phyloP scores from a whole-genome alignment of 352 stramenopile species.

The Pythium rhizo-oryzae region DNA sequence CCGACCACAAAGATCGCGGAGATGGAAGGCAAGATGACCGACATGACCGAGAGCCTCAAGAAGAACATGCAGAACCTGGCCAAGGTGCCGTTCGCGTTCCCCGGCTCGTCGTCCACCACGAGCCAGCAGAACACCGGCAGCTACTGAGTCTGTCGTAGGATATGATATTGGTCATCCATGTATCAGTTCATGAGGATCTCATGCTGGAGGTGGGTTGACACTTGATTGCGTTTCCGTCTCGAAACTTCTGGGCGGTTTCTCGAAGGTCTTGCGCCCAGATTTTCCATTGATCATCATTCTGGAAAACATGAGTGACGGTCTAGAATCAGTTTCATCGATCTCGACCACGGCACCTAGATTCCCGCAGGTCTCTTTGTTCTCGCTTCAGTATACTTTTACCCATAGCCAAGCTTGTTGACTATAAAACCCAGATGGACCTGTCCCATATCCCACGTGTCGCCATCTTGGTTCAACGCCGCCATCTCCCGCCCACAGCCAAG shows the following conservation, averaged over 20 bases:
- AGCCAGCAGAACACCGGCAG: conserved; percentile 23
- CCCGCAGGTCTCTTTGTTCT: not conserved
- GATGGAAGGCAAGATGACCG: conserved; percentile 87
- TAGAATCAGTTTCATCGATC: conserved; percentile 10
- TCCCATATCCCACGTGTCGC: conserved; percentile 6
- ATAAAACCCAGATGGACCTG: conserved; percentile 15
- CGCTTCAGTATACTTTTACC: not conserved
- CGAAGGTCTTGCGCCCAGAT: not conserved
- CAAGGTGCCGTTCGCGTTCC: conserved; percentile 76
- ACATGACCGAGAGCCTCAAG: conserved; percentile 86
- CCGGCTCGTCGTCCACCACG: conserved; percentile 26
- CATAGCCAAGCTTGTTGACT: not conserved
- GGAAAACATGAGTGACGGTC: conserved; percentile 4
- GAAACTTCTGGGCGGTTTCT: conserved; percentile 23
- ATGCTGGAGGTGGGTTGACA: not conserved
- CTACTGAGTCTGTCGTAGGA: not conserved
- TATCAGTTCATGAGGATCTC: conserved; percentile 20
- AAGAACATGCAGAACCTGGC: conserved; percentile 88
- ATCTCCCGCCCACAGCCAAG: not conserved
- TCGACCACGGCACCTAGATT: not conserved
- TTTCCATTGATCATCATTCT: conserved; percentile 15
- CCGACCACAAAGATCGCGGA: conserved; percentile 72
- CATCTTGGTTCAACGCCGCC: conserved; percentile 14
- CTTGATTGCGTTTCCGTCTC: conserved; percentile 15
- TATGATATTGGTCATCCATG: conserved; percentile 8